Evolutionary conservation across 768 basidiomycete species (phyloP), one percentile per base, ranked within the genome.

Genomic region (Neoboletus brunneissimus): DNA sequence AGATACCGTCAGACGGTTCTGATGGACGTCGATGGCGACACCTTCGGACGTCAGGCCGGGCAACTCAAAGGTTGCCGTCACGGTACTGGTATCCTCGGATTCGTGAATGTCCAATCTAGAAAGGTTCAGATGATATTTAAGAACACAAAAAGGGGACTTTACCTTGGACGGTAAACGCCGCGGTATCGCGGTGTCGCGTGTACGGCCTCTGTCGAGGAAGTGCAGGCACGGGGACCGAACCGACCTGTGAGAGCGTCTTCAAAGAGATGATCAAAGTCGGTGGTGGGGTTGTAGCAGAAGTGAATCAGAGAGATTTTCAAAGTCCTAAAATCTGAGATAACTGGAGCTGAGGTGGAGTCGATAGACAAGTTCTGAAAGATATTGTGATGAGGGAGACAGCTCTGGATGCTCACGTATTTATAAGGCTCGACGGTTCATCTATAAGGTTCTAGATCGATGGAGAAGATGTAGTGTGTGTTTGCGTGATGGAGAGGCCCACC

Each of bases 51-150:
- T 78, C 52, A 83, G 62, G 8, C 83, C 82, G 2, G 84, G 83
- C 4, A 83, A 67, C 61, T 84, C 85, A 54, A 85, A 81, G 5
- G 76, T 76, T 10, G 81, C 82, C 2, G 78, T 81, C 25, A 83
- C 76, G 20, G 59, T 56, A 57, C 77, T 77, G 18, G 64, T 62
- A 0, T 75, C 72, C 16, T 72, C 58, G 51, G 77, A 72, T 61
- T 81, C 79, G 48, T 78, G 72, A 2, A 85, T 51, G 59, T 85
- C 77, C 73, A 85, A 64, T 44, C 77, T 78, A 11, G 15, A 31
- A 25, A 2, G 3, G 1, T 47, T 53, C 3, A 34, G 37, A 5
- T 0, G 12, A 34, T 18, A 18, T 38, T 9, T 25, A 8, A 38
- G 8, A 18, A 22, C 3, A 12, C 3, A 1, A 1, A 1, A 5